Conservation (phyloP, 371 early-diverging fungal species). For the Phascolomyces articulosus region DNA sequence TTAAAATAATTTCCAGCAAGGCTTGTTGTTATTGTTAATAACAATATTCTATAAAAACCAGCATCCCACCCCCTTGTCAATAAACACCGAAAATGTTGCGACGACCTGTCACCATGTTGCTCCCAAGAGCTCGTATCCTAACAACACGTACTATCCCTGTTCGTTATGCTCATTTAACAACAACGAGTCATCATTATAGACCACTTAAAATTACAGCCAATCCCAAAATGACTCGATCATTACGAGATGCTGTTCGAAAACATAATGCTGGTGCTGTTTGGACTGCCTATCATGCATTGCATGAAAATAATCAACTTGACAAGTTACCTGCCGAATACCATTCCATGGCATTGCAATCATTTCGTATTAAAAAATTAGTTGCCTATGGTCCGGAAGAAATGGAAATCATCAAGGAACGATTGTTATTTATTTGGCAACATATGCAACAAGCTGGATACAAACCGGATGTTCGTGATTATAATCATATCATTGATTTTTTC, state of each 20-base stretch:
- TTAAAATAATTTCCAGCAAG: no score
- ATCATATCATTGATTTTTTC: slow-evolving; percentile 44
- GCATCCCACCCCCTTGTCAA: not conserved
- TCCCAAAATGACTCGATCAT: slow-evolving; percentile 13
- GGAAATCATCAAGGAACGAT: slow-evolving; percentile 28
- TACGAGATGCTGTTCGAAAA: slow-evolving; percentile 36
- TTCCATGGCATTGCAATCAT: slow-evolving; percentile 39
- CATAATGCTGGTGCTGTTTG: slow-evolving; percentile 38
- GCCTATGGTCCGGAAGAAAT: slow-evolving; percentile 30
- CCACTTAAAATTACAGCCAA: not conserved
- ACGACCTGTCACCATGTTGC: not conserved
- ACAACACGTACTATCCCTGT: not conserved
- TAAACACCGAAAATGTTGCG: not conserved
- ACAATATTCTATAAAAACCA: no score
- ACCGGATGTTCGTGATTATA: slow-evolving; percentile 46
- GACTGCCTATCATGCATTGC: slow-evolving; percentile 37
- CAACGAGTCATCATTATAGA: not conserved
- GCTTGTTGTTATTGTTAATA: no score
- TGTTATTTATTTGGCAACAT: slow-evolving; percentile 27
- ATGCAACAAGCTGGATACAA: slow-evolving; percentile 23
- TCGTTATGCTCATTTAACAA: not conserved
- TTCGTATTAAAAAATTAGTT: slow-evolving; percentile 27
- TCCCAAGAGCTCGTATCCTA: slow-evolving; percentile 3
- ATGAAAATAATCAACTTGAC: slow-evolving; percentile 21
- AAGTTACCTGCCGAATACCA: slow-evolving; percentile 31